Conservation (phyloP, 441 rosid genomes). For the Mallotus japonicus region DNA sequence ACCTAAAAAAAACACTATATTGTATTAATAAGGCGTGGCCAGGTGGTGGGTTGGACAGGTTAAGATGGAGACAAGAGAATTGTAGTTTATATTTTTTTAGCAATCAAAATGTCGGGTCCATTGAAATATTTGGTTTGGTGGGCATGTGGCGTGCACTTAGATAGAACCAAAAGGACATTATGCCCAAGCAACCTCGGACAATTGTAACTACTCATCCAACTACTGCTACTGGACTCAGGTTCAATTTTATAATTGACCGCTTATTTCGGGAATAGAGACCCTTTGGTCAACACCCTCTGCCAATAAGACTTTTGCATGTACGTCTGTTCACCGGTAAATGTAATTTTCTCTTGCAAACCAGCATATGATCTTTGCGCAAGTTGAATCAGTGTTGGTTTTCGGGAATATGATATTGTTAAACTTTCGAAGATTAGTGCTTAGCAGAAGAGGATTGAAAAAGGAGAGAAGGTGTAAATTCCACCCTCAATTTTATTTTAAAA, state of each 20-base stretch:
- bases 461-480: too few relatives aligned
- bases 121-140: constrained; percentile 4
- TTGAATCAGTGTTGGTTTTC: too few relatives aligned
- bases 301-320: background rate
- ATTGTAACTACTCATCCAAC: constrained; percentile 13
- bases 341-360: background rate
- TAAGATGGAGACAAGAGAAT: background rate
- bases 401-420: too few relatives aligned
- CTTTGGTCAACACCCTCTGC: background rate
- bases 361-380: too few relatives aligned
- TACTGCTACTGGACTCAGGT: background rate
- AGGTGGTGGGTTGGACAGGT: background rate
- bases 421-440: too few relatives aligned
- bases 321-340: background rate
- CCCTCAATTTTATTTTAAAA: too few relatives aligned
- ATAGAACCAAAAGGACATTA: background rate
- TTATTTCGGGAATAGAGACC: background rate
- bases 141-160: background rate
- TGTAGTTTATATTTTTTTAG: background rate
- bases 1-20: background rate
- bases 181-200: constrained; percentile 22
- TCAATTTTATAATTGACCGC: background rate
- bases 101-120: constrained; percentile 12
- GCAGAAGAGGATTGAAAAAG: too few relatives aligned
- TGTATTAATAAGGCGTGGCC: background rate